These are phyloP conservation scores for Austroboletus novae-zelandiae DNA, from an alignment of 1,284 basidiomycete species.

Conservation along the genomic window DNA sequence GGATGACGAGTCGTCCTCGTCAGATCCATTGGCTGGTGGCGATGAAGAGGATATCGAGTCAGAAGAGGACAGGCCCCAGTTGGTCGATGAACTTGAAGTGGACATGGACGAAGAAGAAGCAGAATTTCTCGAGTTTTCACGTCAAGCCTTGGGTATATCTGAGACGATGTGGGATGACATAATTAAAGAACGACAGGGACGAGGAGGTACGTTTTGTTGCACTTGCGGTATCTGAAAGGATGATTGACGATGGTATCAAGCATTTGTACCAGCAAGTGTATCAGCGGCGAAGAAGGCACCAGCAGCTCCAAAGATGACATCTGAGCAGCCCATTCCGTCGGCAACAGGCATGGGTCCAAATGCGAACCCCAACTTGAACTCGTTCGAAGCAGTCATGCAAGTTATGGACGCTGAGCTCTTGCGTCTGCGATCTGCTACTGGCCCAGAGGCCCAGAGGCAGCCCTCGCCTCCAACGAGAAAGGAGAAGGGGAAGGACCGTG, in stretches of 20 bases:
- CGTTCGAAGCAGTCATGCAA: conserved; percentile 92
- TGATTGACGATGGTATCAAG: conserved; percentile 38
- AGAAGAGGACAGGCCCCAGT: conserved; percentile 75
- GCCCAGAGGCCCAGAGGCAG: conserved; percentile 8
- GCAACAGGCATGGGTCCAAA: conserved; percentile 39
- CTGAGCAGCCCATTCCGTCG: conserved; percentile 14
- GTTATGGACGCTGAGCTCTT: conserved; percentile 87
- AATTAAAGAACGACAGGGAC: conserved; percentile 64
- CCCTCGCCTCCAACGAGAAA: conserved; percentile 14
- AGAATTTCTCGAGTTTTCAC: conserved; percentile 90
- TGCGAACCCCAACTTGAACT: conserved; percentile 72
- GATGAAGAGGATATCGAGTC: conserved; percentile 62
- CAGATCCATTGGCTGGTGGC: conserved; percentile 31
- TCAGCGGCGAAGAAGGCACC: conserved; percentile 6
- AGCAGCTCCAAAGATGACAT: conserved; percentile 1
- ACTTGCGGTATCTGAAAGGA: not conserved
- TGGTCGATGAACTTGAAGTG: conserved; percentile 79
- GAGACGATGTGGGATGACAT: conserved; percentile 85
- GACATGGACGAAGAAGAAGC: conserved; percentile 89
- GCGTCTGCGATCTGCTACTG: conserved; percentile 35
- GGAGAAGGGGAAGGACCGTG: conserved; percentile 33
- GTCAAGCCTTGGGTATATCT: conserved; percentile 83
- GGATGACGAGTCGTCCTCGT: conserved; percentile 67
- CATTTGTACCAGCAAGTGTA: conserved; percentile 63
- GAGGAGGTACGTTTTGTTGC: conserved; percentile 64